phyloP scores from a whole-genome alignment of 2,329 filamentous ascomycete species.

The Didymosphaeria variabile region DNA sequence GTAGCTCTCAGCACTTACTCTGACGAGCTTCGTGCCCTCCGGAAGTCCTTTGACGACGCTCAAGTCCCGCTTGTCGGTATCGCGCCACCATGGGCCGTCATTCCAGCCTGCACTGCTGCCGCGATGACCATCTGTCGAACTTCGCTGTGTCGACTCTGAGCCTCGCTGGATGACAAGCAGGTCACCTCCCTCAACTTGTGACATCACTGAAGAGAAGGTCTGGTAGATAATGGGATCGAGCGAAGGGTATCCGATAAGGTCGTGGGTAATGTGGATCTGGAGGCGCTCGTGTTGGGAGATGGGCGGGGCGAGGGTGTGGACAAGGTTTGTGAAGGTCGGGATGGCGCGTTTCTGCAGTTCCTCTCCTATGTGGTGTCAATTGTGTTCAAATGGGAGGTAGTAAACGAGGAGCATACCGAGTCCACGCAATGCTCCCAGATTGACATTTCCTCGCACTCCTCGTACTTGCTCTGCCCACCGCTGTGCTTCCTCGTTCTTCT shows the following conservation, averaged over 20 bases:
- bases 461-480: constrained; percentile 94
- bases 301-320: constrained; percentile 93
- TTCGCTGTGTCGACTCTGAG: constrained; percentile 78
- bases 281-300: constrained; percentile 97
- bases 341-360: constrained; percentile 76
- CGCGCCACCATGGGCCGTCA: constrained; percentile 97
- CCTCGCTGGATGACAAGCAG: constrained; percentile 93
- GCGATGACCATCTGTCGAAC: constrained; percentile 66
- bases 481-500: constrained; percentile 95
- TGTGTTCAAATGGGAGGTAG: neutral
- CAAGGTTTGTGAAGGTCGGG: constrained; percentile 92
- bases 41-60: constrained; percentile 80
- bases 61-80: constrained; percentile 74
- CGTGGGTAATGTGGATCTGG: constrained; percentile 96
- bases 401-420: constrained; percentile 65
- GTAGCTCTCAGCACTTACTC: constrained; percentile 88
- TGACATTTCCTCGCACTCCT: constrained; percentile 89
- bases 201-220: constrained; percentile 95
- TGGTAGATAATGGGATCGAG: constrained; percentile 91
- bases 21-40: constrained; percentile 90
- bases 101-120: constrained; percentile 77
- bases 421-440: constrained; percentile 79
- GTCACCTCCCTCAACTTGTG: constrained; percentile 97
- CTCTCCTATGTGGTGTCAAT: constrained; percentile 68
- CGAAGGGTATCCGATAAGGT: constrained; percentile 91